A percentile compares a stretch with the other conserved stretches of the same genome.
These are phyloP conservation scores for Mycena crocata DNA, from an alignment of 768 basidiomycete species.

Conservation along the genomic window DNA sequence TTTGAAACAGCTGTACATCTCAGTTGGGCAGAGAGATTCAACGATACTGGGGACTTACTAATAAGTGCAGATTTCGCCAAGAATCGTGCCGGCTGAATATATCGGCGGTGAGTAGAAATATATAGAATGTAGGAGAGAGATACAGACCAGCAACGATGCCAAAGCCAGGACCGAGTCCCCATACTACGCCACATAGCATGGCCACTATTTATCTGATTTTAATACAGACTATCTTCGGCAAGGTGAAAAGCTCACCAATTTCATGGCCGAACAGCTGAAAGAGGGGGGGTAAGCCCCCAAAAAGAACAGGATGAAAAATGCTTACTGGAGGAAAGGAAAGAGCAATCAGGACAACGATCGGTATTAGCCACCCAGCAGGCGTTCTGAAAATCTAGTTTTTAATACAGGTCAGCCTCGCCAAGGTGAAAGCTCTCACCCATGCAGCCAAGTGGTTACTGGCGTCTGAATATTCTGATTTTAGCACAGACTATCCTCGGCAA, in stretches of 20 bases:
- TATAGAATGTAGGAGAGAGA: background rate
- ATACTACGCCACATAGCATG: constrained; percentile 56
- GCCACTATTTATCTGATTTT: too few relatives aligned
- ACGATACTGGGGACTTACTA: constrained; percentile 37
- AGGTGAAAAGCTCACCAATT: too few relatives aligned
- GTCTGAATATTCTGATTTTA: background rate
- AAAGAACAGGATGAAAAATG: too few relatives aligned
- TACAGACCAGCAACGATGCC: constrained; percentile 48
- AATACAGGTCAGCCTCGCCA: background rate
- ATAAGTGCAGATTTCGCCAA: constrained; percentile 54
- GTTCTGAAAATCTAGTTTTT: background rate
- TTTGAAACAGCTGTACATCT: constrained; percentile 45
- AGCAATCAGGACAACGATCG: constrained; percentile 56
- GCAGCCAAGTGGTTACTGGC: constrained; percentile 45
- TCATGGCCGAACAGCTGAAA: constrained; percentile 57
- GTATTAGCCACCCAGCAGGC: constrained; percentile 53
- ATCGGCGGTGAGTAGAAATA: background rate
- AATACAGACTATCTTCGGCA: too few relatives aligned
- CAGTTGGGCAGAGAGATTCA: background rate
- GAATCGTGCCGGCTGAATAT: constrained; percentile 41
- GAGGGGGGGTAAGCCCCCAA: background rate
- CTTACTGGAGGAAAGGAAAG: constrained; percentile 55
- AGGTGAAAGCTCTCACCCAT: constrained; percentile 8
- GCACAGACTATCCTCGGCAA: background rate
- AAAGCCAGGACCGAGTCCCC: constrained; percentile 59